phyloP scores from a whole-genome alignment of 257 asterid genomes.

The Solanum tarapatanum region DNA sequence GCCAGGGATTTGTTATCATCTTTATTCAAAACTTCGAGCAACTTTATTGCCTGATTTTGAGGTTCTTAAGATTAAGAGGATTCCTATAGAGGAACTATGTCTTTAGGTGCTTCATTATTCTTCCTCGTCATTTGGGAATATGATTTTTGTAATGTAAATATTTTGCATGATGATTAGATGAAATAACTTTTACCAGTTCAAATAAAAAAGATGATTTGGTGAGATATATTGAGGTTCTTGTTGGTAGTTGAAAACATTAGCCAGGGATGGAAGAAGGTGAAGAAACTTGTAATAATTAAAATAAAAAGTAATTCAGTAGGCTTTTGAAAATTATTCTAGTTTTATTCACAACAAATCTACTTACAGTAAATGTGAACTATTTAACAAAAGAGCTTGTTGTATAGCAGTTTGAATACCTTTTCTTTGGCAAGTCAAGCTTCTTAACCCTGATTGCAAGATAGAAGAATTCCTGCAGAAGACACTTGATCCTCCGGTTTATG shows the following conservation, averaged over 20 bases:
- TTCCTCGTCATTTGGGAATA: background rate
- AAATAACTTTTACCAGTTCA: background rate
- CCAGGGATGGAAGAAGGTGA: background rate
- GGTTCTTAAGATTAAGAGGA: constrained; percentile 88
- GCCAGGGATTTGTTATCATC: constrained; percentile 86
- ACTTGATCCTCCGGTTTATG: constrained; percentile 69
- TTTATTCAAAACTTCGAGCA: constrained; percentile 62
- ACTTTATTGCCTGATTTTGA: constrained; percentile 71
- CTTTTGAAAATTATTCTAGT: background rate
- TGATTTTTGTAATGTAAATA: background rate
- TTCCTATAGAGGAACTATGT: constrained; percentile 89
- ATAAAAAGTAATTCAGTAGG: background rate
- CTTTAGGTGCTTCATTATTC: constrained; percentile 45
- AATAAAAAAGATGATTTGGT: background rate
- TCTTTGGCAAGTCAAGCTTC: constrained; percentile 62
- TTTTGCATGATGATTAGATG: background rate
- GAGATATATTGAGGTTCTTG: background rate
- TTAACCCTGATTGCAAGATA: constrained; percentile 62
- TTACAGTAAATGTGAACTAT: background rate
- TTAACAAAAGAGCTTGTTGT: background rate
- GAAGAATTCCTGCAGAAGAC: constrained; percentile 74
- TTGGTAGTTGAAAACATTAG: background rate
- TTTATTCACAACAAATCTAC: background rate
- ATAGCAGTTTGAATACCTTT: background rate
- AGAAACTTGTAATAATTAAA: background rate